Conservation (phyloP, 371 early-diverging fungal genomes). For the Mucor racemosus region DNA sequence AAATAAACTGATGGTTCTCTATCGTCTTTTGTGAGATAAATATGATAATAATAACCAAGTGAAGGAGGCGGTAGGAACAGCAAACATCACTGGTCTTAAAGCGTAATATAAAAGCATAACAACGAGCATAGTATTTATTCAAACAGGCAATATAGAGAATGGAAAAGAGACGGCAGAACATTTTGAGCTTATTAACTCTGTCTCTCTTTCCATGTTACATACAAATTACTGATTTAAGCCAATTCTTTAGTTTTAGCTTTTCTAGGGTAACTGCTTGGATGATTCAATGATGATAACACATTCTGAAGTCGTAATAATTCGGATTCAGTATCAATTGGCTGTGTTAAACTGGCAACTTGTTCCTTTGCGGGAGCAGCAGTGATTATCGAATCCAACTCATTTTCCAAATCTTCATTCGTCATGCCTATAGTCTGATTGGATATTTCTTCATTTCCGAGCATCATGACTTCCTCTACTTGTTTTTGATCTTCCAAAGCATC, state of each 20-base stretch:
- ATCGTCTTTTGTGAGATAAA: too few relatives aligned
- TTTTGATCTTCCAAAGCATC: constrained; percentile 56
- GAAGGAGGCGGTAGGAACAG: too few relatives aligned
- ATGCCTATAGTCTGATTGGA: background rate
- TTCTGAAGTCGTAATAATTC: constrained; percentile 19
- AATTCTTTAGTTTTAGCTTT: background rate
- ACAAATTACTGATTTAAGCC: background rate
- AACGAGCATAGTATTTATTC: too few relatives aligned
- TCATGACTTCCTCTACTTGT: constrained; percentile 57
- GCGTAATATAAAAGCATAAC: too few relatives aligned
- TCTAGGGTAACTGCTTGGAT: background rate
- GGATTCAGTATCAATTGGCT: constrained; percentile 24
- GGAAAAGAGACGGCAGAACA: too few relatives aligned
- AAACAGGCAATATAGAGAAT: too few relatives aligned
- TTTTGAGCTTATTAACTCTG: too few relatives aligned
- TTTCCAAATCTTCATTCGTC: constrained; percentile 11
- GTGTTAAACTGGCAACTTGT: background rate
- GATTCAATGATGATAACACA: constrained; percentile 15
- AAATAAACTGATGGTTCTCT: too few relatives aligned
- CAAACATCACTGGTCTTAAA: too few relatives aligned
- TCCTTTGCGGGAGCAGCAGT: background rate
- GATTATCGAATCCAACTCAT: constrained; percentile 6
- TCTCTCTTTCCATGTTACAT: too few relatives aligned
- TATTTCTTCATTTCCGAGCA: background rate
- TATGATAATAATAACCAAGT: too few relatives aligned